Percentiles rank a stretch among this genome's conserved stretches.
phyloP scores from a whole-genome alignment of 805 yeast species.

The Candida railenensis region DNA sequence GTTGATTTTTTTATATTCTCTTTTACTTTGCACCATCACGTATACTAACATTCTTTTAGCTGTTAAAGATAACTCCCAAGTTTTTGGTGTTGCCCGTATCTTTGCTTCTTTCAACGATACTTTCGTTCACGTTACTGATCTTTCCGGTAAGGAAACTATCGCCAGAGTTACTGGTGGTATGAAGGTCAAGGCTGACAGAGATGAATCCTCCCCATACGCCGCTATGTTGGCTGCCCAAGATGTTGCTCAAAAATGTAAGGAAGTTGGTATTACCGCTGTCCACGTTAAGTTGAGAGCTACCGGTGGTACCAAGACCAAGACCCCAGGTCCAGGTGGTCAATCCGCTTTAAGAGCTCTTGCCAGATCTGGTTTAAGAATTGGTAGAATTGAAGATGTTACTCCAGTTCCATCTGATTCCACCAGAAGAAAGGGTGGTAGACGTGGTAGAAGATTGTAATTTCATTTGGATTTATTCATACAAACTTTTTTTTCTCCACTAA shows the following conservation, averaged over 20 bases:
- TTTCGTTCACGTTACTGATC: conserved; percentile 98
- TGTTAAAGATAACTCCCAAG: conserved; percentile 97
- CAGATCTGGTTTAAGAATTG: conserved; percentile 99
- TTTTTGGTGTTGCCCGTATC: conserved; percentile 99
- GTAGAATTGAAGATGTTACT: conserved; percentile 99
- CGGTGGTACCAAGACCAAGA: conserved; percentile 99
- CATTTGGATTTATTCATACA: not conserved
- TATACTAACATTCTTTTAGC: conserved; percentile 18
- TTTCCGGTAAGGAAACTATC: conserved; percentile 99
- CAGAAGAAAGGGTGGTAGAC: conserved; percentile 99
- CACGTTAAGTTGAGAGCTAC: conserved; percentile 99
- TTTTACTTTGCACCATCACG: too few species aligned
- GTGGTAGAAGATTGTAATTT: conserved; percentile 98
- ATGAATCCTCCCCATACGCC: conserved; percentile 99
- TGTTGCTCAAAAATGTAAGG: conserved; percentile 98
- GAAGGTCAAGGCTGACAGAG: conserved; percentile 99
- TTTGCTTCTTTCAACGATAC: conserved; percentile 99
- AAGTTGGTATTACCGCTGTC: conserved; percentile 99
- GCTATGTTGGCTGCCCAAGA: conserved; percentile 99
- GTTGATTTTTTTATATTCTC: too few species aligned
- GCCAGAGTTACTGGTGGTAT: conserved; percentile 99
- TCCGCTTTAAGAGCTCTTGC: conserved; percentile 98
- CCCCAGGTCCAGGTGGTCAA: conserved; percentile 99
- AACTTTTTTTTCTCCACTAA: not conserved
- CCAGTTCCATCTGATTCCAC: conserved; percentile 99